Base-by-base conservation (phyloP, 495 filamentous ascomycete genomes). In the Astrocystis sublimbata region DNA sequence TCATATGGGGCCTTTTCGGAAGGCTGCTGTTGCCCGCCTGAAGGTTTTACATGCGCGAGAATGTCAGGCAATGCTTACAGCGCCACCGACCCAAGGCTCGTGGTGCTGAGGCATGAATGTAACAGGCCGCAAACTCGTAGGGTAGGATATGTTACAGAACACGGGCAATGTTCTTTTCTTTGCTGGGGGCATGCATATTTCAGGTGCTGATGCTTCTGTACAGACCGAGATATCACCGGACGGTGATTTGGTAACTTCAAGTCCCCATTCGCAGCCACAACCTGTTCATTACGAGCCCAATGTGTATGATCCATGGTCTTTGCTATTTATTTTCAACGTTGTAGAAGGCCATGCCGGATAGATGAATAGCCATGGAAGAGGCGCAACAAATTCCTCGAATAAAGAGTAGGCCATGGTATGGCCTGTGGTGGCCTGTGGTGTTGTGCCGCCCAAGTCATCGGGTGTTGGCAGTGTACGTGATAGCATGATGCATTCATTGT, bases 1-100 rank as follows among this genome's bases (percentile, higher is more conserved):
- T 70, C 65, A 58, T 68, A 68, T 72, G 69, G 50, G 36, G 60
- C 38, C 45, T 57, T 49, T 58, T 47, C 24, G 17, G 43, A 38
- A 58, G n/a, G n/a, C 61, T 50, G 43, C 45, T 45, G 28, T 21
- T 63, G 49, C 38, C 61, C 53, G 43, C 26, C 41, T 58, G 26
- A 26, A 51, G 41, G 26, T 28, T 21, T 26, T 17, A 31, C 40
- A 47, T 45, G 40, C 38, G 28, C 23, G 49, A 42, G 21, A n/a
- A 35, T 28, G 49, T 23, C 30, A 47, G 40, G 59, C 35, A 47
- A 38, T 60, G 33, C 35, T 62, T 12, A 31, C 24, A 54, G 41
- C 42, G 51, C 51, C 50, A 56, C 51, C 36, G 23, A 28, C 26
- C 49, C 28, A 55, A 61, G 43, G 49, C 47, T 47, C 59, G 30